Evolutionary conservation across 2,329 filamentous ascomycete genomes (phyloP).

Genomic region (Penicillium fuscoglaucum): DNA sequence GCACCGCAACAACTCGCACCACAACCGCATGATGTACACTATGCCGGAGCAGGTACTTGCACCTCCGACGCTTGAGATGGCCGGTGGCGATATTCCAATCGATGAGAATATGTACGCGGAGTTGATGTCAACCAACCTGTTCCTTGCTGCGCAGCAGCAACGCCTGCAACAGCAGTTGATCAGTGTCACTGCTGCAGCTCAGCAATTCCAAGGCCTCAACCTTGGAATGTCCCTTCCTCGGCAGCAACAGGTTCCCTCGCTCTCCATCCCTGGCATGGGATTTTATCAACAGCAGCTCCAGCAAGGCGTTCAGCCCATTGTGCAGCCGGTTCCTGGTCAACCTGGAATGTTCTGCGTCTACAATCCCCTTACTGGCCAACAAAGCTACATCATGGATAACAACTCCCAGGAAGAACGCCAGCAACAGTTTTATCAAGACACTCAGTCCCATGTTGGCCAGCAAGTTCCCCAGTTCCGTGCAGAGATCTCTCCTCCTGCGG

Average conservation of each 20-base stretch:
- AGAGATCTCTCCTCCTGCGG: slow-evolving; percentile 77
- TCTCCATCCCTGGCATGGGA: slow-evolving; percentile 54
- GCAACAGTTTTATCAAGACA: slow-evolving; percentile 33
- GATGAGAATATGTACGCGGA: slow-evolving; percentile 86
- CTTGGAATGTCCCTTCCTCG: slow-evolving; percentile 50
- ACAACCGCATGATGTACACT: slow-evolving; percentile 62
- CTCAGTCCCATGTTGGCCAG: slow-evolving; percentile 51
- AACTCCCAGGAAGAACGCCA: slow-evolving; percentile 52
- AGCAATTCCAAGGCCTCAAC: slow-evolving; percentile 77
- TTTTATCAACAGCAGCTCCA: slow-evolving; percentile 67
- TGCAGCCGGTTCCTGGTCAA: slow-evolving; percentile 64
- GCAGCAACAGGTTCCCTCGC: slow-evolving; percentile 55
- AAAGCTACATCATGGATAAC: slow-evolving; percentile 75
- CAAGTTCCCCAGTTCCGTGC: slow-evolving; percentile 67
- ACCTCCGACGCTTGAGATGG: slow-evolving; percentile 75
- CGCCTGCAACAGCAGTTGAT: slow-evolving; percentile 90
- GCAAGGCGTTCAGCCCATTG: slow-evolving; percentile 64
- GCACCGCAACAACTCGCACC: slow-evolving; percentile 32
- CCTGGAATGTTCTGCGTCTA: slow-evolving; percentile 79
- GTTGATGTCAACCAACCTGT: slow-evolving; percentile 85
- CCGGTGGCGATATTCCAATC: slow-evolving; percentile 67
- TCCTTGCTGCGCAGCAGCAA: slow-evolving; percentile 91
- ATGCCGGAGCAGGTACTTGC: slow-evolving; percentile 70
- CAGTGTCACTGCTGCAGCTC: slow-evolving; percentile 76
- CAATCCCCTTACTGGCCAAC: slow-evolving; percentile 83